Percentiles rank a stretch among this genome's conserved stretches.
Conservation (phyloP, 176 grass and related monocot species). For the Dactylis glomerata region DNA sequence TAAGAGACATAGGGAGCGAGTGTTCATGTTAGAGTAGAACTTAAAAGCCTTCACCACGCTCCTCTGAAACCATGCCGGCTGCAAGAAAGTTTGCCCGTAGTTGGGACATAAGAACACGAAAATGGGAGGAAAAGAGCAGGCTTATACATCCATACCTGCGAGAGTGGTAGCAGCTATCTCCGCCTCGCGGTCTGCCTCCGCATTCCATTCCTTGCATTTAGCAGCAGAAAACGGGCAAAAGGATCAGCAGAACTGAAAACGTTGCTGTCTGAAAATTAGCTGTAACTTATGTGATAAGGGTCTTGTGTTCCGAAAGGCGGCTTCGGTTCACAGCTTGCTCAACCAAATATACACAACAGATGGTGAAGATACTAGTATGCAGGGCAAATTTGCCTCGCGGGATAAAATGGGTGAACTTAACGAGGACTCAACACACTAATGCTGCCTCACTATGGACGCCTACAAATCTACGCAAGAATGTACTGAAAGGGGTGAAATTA, state of each 20-base stretch:
- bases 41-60: constrained; percentile 37
- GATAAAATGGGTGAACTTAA: background rate
- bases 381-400: background rate
- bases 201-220: constrained; percentile 50
- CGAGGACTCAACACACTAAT: background rate
- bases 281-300: background rate
- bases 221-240: background rate
- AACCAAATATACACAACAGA: background rate
- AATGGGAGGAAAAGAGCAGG: background rate
- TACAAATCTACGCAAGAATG: background rate
- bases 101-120: background rate
- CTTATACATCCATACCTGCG: constrained; percentile 5
- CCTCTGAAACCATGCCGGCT: constrained; percentile 32
- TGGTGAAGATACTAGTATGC: background rate
- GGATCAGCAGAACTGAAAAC: constrained; percentile 2
- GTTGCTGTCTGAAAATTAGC: background rate
- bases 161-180: constrained; percentile 41
- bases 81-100: background rate
- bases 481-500: background rate
- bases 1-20: background rate
- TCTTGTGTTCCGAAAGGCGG: too few species aligned
- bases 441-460: background rate
- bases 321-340: background rate
- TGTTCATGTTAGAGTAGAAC: background rate
- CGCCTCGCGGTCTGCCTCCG: constrained; percentile 52